Conservation (phyloP, 2,329 filamentous ascomycete species). For the Periconia sp. region DNA sequence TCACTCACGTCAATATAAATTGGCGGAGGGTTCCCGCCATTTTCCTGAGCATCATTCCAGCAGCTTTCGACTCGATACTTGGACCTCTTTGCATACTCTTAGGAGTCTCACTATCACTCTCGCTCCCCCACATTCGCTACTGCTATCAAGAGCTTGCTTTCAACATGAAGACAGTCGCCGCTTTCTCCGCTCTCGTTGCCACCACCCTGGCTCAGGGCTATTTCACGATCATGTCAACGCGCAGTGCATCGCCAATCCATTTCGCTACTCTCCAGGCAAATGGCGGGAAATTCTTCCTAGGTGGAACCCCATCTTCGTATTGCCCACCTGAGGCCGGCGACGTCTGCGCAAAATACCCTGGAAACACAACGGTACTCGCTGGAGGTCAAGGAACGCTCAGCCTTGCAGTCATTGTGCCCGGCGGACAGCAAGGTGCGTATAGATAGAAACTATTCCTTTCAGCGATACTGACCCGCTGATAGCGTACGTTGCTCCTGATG, state of each 20-base stretch:
- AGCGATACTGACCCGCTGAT: not conserved
- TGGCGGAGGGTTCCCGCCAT: not conserved
- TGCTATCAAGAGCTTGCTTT: slow-evolving; percentile 10
- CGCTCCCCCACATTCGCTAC: slow-evolving; percentile 18
- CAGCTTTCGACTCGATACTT: not conserved
- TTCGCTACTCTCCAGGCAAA: slow-evolving; percentile 54
- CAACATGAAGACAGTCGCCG: slow-evolving; percentile 44
- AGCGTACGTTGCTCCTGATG: slow-evolving; percentile 63
- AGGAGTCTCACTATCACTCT: not conserved
- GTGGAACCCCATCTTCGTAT: slow-evolving; percentile 54
- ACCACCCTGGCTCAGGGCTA: slow-evolving; percentile 32
- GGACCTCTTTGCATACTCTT: not conserved
- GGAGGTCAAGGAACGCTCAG: slow-evolving; percentile 37
- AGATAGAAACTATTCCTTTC: slow-evolving; percentile 5
- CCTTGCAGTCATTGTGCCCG: slow-evolving; percentile 63
- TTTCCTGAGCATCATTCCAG: slow-evolving; percentile 4
- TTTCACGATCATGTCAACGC: slow-evolving; percentile 53
- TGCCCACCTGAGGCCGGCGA: slow-evolving; percentile 52
- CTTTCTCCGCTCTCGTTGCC: slow-evolving; percentile 33
- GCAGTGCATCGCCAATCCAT: slow-evolving; percentile 59
- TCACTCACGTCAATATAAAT: slow-evolving; percentile 11
- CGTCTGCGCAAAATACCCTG: slow-evolving; percentile 50
- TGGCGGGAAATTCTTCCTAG: slow-evolving; percentile 58
- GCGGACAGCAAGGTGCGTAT: slow-evolving; percentile 60
- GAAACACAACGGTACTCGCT: slow-evolving; percentile 55